Conservation (phyloP, 352 stramenopile species). For the Saprolegnia diclina region DNA sequence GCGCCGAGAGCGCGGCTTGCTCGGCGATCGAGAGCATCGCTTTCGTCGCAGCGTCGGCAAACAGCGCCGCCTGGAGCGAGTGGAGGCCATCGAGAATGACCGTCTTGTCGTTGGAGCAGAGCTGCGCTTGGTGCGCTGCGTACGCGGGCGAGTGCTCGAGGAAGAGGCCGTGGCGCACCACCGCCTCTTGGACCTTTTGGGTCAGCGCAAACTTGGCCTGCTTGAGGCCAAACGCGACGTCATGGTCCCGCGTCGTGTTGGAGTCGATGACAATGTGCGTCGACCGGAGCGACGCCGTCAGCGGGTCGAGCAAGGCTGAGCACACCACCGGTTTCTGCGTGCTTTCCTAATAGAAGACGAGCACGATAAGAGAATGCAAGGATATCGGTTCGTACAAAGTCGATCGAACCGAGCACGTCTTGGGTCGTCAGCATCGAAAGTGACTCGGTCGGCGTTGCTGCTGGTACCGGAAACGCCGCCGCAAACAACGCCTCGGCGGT, state of each 20-base stretch:
- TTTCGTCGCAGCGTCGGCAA: slow-evolving; percentile 66
- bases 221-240: slow-evolving; percentile 34
- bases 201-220: slow-evolving; percentile 73
- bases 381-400: slow-evolving; percentile 4
- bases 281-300: neutral
- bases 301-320: neutral
- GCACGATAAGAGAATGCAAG: neutral
- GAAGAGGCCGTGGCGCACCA: slow-evolving; percentile 62
- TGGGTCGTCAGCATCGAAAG: neutral
- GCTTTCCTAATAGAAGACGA: slow-evolving; percentile 3
- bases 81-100: slow-evolving; percentile 52
- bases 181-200: slow-evolving; percentile 67
- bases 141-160: slow-evolving; percentile 33
- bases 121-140: slow-evolving; percentile 42
- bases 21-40: slow-evolving; percentile 79
- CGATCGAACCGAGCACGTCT: slow-evolving; percentile 11
- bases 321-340: slow-evolving; percentile 12
- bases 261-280: neutral
- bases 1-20: slow-evolving; percentile 68
- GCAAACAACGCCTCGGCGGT: neutral
- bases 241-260: neutral
- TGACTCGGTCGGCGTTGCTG: neutral
- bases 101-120: slow-evolving; percentile 45
- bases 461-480: neutral
- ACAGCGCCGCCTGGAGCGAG: slow-evolving; percentile 57